Evolutionary conservation across 495 filamentous ascomycete species (phyloP).

Genomic region (Chlorociboria aeruginascens): DNA sequence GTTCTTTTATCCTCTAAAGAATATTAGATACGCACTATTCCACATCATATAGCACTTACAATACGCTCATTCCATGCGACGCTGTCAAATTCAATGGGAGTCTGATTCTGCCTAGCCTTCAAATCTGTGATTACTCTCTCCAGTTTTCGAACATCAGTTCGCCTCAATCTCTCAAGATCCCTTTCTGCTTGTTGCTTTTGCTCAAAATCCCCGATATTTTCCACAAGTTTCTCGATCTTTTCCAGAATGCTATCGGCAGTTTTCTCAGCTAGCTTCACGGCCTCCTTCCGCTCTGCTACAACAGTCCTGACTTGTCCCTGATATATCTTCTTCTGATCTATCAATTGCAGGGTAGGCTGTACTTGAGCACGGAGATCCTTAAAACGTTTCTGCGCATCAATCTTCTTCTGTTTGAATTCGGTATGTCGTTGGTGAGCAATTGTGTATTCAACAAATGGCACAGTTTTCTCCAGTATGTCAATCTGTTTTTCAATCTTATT

Average conservation of each 20-base stretch:
- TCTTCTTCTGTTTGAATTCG: slow-evolving; percentile 32
- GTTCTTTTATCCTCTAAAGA: slow-evolving; percentile 34
- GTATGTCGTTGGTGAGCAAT: slow-evolving; percentile 22
- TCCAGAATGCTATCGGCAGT: slow-evolving; percentile 36
- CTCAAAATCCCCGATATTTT: slow-evolving; percentile 41
- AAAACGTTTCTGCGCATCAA: slow-evolving; percentile 38
- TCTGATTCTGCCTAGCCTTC: slow-evolving; percentile 30
- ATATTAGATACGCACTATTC: slow-evolving; percentile 3
- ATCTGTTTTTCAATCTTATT: slow-evolving; percentile 52
- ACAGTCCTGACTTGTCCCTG: slow-evolving; percentile 22
- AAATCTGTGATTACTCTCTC: slow-evolving; percentile 31
- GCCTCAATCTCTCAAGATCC: slow-evolving; percentile 34
- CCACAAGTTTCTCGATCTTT: slow-evolving; percentile 39
- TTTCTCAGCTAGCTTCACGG: slow-evolving; percentile 36
- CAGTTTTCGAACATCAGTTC: slow-evolving; percentile 33
- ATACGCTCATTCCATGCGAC: slow-evolving; percentile 40
- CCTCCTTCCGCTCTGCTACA: slow-evolving; percentile 18
- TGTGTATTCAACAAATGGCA: slow-evolving; percentile 54
- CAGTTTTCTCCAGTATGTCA: slow-evolving; percentile 49
- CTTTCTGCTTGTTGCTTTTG: slow-evolving; percentile 46
- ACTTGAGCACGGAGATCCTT: slow-evolving; percentile 44
- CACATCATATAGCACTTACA: slow-evolving; percentile 25
- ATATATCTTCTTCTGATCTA: slow-evolving; percentile 57
- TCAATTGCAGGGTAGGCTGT: slow-evolving; percentile 53
- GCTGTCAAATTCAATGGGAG: slow-evolving; percentile 36